These are phyloP conservation scores for Aspergillus viridinutans DNA, from an alignment of 2,329 filamentous ascomycete species.

Conservation along the genomic window DNA sequence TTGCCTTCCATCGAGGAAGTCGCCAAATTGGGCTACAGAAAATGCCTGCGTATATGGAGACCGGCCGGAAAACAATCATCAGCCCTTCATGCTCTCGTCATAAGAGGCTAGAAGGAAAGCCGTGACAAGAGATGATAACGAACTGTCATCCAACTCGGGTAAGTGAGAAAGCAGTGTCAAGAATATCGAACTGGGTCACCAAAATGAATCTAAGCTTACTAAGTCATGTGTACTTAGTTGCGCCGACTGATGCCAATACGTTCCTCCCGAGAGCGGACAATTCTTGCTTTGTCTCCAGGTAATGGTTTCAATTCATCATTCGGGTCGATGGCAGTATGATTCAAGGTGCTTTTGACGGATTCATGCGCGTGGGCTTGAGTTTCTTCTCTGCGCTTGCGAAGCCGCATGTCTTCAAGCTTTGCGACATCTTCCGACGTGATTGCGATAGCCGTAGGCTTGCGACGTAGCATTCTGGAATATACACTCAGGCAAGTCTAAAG, in stretches of 20 bases:
- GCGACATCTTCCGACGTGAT: slow-evolving; percentile 47
- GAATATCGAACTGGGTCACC: neutral
- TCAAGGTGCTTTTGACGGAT: slow-evolving; percentile 18
- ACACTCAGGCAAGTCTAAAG: neutral
- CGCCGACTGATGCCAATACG: slow-evolving; percentile 38
- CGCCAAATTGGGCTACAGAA: neutral
- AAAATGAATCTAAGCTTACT: neutral
- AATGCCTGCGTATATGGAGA: neutral
- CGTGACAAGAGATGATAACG: neutral
- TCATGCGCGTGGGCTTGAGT: slow-evolving; percentile 23
- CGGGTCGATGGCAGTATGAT: slow-evolving; percentile 35
- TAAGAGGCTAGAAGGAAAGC: neutral
- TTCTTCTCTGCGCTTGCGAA: slow-evolving; percentile 27
- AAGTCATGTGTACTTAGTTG: slow-evolving; percentile 10
- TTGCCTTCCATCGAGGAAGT: neutral
- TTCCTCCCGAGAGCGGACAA: slow-evolving; percentile 45
- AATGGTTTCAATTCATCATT: slow-evolving; percentile 49
- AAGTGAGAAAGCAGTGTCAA: neutral
- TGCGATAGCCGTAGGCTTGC: slow-evolving; percentile 49
- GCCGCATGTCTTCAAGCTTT: slow-evolving; percentile 43
- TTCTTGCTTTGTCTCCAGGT: slow-evolving; percentile 46
- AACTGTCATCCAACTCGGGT: neutral
- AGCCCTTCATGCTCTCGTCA: neutral
- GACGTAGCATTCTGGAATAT: slow-evolving; percentile 43
- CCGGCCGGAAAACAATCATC: neutral